Conservation (phyloP, 192 early-diverging fungal species). For the Linnemannia exigua region DNA sequence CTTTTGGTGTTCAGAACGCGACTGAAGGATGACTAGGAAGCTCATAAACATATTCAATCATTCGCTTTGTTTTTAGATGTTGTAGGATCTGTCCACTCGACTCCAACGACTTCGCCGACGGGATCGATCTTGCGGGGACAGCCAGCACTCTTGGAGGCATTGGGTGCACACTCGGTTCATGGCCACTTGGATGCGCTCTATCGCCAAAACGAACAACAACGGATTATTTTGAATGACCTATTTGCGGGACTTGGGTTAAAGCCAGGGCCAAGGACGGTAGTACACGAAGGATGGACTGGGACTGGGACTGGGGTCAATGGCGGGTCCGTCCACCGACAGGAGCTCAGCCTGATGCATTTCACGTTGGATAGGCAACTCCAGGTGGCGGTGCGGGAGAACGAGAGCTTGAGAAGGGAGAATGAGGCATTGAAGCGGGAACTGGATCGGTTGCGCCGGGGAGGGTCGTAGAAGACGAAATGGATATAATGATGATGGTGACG, state of each 20-base stretch:
- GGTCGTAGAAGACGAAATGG: background rate
- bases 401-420: conserved; percentile 30
- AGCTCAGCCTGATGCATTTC: background rate
- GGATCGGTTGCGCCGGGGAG: conserved; percentile 43
- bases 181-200: conserved; percentile 59
- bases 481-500: background rate
- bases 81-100: conserved; percentile 45
- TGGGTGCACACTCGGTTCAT: conserved; percentile 19
- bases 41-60: background rate
- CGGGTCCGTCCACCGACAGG: conserved; percentile 24
- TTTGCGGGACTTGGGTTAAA: conserved; percentile 38
- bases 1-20: background rate
- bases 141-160: conserved; percentile 25
- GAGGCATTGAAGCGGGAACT: conserved; percentile 35
- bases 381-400: conserved; percentile 30
- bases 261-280: background rate
- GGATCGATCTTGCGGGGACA: conserved; percentile 56
- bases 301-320: background rate
- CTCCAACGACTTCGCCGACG: conserved; percentile 57
- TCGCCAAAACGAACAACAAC: conserved; percentile 65
- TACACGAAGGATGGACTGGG: background rate
- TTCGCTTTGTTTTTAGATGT: conserved; percentile 15
- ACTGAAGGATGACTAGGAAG: background rate
- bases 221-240: conserved; percentile 54
- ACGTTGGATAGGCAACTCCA: conserved; percentile 41